A percentile compares a stretch with the other conserved stretches of the same genome.
phyloP scores from a whole-genome alignment of 2,329 filamentous ascomycete species.

The Ophiostoma sp. region DNA sequence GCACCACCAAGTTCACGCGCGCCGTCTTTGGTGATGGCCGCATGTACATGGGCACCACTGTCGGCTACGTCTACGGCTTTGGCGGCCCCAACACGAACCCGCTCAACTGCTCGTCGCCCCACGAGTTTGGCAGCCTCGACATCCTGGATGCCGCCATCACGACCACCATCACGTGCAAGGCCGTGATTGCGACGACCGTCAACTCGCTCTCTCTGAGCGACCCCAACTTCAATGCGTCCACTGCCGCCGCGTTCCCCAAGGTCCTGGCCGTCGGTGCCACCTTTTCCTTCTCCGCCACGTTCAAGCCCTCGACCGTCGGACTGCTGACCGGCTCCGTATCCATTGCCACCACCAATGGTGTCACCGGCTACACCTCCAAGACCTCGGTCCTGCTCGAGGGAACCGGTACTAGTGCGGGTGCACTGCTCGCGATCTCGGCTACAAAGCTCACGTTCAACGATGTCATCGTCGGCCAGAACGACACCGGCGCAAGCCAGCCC shows the following conservation, averaged over 20 bases:
- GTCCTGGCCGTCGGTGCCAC: conserved; percentile 35
- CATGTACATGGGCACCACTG: conserved; percentile 48
- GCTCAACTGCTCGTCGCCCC: conserved; percentile 46
- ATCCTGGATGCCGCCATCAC: conserved; percentile 35
- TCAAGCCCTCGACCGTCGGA: conserved; percentile 44
- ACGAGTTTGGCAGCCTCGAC: conserved; percentile 43
- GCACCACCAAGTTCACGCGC: conserved; percentile 51
- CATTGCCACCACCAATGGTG: conserved; percentile 44
- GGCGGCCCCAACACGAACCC: conserved; percentile 50
- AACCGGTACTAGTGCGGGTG: conserved; percentile 41
- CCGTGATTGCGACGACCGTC: conserved; percentile 41
- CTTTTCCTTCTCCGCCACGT: conserved; percentile 42
- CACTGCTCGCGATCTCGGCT: conserved; percentile 45
- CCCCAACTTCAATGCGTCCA: conserved; percentile 32
- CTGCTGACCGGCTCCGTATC: conserved; percentile 44
- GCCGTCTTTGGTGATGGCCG: conserved; percentile 54
- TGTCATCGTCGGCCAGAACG: conserved; percentile 41
- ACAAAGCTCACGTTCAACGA: conserved; percentile 45
- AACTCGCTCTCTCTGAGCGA: conserved; percentile 36
- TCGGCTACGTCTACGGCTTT: conserved; percentile 50
- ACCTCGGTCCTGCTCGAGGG: conserved; percentile 46
- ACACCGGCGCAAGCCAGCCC: conserved; percentile 38
- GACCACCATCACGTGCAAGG: conserved; percentile 43
- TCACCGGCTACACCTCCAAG: conserved; percentile 42
- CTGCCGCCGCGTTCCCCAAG: conserved; percentile 31